These are phyloP conservation scores for Aureoboletus auriporus DNA, from an alignment of 768 basidiomycete species.

Conservation along the genomic window DNA sequence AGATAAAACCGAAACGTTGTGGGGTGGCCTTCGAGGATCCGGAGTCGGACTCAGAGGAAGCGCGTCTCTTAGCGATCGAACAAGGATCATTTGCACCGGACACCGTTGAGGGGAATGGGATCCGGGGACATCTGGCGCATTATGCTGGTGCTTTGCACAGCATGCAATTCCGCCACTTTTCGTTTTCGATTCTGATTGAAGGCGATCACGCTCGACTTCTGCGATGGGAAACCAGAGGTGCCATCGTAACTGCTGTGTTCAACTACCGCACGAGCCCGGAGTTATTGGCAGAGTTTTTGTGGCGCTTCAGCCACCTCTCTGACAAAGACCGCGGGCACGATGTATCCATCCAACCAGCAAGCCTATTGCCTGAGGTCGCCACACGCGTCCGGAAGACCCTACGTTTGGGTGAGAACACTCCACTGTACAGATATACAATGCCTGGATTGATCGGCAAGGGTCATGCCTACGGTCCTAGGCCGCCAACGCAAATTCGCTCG, in stretches of 20 bases:
- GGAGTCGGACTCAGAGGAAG: background rate
- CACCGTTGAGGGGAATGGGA: background rate
- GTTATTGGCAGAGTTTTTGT: background rate
- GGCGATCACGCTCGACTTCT: background rate
- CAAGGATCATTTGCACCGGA: background rate
- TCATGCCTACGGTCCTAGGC: background rate
- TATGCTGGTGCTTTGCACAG: background rate
- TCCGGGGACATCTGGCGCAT: background rate
- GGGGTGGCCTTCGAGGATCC: background rate
- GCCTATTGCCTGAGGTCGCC: background rate
- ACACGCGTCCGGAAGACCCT: background rate
- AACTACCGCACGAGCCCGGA: background rate
- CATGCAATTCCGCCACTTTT: background rate
- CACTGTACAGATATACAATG: background rate
- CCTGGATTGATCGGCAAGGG: background rate
- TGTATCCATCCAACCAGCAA: background rate
- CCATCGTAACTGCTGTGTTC: background rate
- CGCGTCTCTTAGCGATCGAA: background rate
- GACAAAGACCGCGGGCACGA: background rate
- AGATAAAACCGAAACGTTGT: background rate
- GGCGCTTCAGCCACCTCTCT: slow-evolving; percentile 1
- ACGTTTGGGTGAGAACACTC: background rate
- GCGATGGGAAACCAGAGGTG: background rate
- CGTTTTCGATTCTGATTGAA: background rate
- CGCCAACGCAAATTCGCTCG: background rate